Percentiles rank a stretch among this genome's conserved stretches.
Evolutionary conservation across 176 grass and related monocot species (phyloP).

Genomic region (Aegilops longissima): DNA sequence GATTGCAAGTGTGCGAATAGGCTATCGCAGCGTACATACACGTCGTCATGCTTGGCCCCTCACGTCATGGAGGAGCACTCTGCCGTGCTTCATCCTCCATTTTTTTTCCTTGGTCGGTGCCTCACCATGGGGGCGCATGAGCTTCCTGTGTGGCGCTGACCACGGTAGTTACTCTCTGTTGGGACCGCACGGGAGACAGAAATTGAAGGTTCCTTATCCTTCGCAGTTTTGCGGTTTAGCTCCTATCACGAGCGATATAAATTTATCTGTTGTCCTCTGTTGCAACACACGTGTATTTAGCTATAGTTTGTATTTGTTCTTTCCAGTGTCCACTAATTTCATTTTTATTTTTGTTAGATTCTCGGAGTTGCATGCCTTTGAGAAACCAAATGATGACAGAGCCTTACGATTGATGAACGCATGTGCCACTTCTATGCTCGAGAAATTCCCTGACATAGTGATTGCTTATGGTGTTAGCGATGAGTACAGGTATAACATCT

Average conservation of each 20-base stretch:
- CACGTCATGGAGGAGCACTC: too few relatives aligned
- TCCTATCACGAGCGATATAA: too few relatives aligned
- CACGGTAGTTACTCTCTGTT: background rate
- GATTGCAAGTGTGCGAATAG: background rate
- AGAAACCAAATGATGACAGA: constrained; percentile 69
- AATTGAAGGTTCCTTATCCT: background rate
- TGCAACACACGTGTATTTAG: too few relatives aligned
- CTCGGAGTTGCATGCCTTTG: constrained; percentile 57
- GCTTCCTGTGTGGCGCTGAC: background rate
- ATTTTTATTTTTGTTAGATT: constrained; percentile 50
- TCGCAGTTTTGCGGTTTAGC: background rate
- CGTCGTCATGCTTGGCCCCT: too few relatives aligned
- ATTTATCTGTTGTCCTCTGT: too few relatives aligned
- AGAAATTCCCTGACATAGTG: constrained; percentile 68
- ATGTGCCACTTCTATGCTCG: constrained; percentile 65
- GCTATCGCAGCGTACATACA: too few relatives aligned
- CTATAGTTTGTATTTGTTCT: too few relatives aligned
- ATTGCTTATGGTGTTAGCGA: constrained; percentile 89
- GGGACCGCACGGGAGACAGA: background rate
- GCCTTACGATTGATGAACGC: constrained; percentile 66
- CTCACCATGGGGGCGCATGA: too few relatives aligned
- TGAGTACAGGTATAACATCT: constrained; percentile 65
- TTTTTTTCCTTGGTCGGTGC: too few relatives aligned
- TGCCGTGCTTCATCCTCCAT: too few relatives aligned
- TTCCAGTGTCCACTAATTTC: constrained; percentile 16